phyloP scores from a whole-genome alignment of 2,329 filamentous ascomycete species.

The Cytospora leucostoma region DNA sequence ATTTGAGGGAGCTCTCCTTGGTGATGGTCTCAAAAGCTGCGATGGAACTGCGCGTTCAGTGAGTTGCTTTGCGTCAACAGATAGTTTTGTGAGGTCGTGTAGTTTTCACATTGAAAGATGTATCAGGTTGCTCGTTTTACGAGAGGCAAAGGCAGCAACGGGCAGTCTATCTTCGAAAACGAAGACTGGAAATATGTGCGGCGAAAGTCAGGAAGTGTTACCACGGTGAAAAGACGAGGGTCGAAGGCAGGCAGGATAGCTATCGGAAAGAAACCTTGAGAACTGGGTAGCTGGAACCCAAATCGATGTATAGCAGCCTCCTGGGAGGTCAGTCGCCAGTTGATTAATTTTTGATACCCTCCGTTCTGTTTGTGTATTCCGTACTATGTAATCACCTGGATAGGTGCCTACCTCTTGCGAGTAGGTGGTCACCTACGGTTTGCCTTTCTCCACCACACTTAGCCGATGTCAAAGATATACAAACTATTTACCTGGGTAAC shows the following conservation, averaged over 20 bases:
- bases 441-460: too few species aligned
- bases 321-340: neutral
- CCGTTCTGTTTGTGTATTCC: neutral
- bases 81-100: neutral
- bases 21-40: neutral
- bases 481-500: too few species aligned
- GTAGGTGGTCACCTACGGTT: too few species aligned
- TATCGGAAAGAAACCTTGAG: neutral
- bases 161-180: neutral
- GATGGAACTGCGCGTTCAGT: neutral
- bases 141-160: neutral
- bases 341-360: neutral
- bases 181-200: neutral
- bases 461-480: too few species aligned
- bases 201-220: neutral
- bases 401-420: too few species aligned
- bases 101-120: neutral
- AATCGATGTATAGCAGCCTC: neutral
- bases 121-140: neutral
- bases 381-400: too few species aligned
- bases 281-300: neutral
- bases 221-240: too few species aligned
- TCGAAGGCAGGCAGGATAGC: too few species aligned
- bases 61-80: neutral
- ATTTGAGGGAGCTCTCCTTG: neutral